Evolutionary conservation across 257 asterid species (phyloP).

Genomic region (Cordia subcordata): DNA sequence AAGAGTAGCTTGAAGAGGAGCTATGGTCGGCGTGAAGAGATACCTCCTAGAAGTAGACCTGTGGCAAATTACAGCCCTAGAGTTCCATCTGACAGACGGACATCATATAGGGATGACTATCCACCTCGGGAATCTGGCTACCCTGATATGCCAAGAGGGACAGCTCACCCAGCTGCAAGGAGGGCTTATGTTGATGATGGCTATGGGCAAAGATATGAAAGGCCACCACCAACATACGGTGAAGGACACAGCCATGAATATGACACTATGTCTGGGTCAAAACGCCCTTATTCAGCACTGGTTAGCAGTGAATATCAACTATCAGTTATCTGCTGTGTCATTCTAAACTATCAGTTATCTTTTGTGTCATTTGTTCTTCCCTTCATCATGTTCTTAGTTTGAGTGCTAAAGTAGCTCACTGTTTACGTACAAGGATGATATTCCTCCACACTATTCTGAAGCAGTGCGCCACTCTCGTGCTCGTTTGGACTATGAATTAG

Average conservation of each 20-base stretch:
- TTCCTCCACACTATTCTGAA: slow-evolving; percentile 78
- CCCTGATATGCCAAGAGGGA: slow-evolving; percentile 67
- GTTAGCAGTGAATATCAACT: slow-evolving; percentile 18
- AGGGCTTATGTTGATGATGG: slow-evolving; percentile 80
- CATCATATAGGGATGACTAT: slow-evolving; percentile 71
- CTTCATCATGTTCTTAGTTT: background rate
- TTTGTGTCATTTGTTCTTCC: background rate
- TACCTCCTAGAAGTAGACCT: slow-evolving; percentile 75
- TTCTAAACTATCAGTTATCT: background rate
- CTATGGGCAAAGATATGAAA: slow-evolving; percentile 74
- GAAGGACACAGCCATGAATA: slow-evolving; percentile 77
- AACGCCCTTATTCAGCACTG: slow-evolving; percentile 78
- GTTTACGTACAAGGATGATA: slow-evolving; percentile 55
- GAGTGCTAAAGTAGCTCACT: background rate
- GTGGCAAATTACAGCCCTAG: slow-evolving; percentile 57
- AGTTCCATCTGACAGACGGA: slow-evolving; percentile 62
- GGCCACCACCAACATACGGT: slow-evolving; percentile 74
- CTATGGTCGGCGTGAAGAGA: slow-evolving; percentile 69
- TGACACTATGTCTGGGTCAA: slow-evolving; percentile 75
- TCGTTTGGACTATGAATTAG: slow-evolving; percentile 76
- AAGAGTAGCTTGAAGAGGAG: slow-evolving; percentile 51
- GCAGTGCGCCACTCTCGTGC: slow-evolving; percentile 83
- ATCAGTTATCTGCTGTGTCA: background rate
- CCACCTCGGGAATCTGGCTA: slow-evolving; percentile 72
- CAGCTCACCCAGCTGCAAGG: slow-evolving; percentile 62